Base-by-base conservation (phyloP, 805 yeast species). In the Metschnikowia continentalis region DNA sequence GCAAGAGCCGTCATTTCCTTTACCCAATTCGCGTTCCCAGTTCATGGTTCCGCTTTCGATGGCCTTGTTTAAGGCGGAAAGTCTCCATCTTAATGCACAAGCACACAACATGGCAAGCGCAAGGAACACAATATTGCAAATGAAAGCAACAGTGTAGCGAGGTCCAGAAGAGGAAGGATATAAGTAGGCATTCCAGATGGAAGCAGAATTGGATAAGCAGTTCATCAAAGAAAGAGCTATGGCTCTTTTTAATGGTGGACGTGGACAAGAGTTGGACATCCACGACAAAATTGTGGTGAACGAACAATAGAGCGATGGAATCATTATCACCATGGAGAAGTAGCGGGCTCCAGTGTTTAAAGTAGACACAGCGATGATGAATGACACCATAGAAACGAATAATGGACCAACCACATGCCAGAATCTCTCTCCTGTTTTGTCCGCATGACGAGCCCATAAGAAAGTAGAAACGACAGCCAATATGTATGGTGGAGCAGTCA, bases 201-300 rank as follows among this genome's bases (percentile, higher is more conserved):
- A 78, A 0, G 84, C 77, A 5, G 82, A 75, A 61, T 81, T 80
- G 22, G 81, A 76, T 45, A 79, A 60, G 61, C 81, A 77, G 61
- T 82, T 82, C 75, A 82, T 78, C 52, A 78, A 57, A 0, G 84
- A 82, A 57, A 81, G 63, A 7, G 83, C 80, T 54, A 79, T 76
- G 32, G 84, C 83, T 61, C 86, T 70, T 62, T 81, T 80, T 51
- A 79, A 68, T 6, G 84, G 82, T 8, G 84, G 85, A 56, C 84
- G 68, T 35, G 84, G 82, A 39, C 76, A 71, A 52, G 78, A 75
- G 57, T 78, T 78, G 2, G 84, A 76, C 68, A 79, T 71, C 82
- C 85, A 81, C 2, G 84, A 69, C 40, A 79, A 65, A 43, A 76
- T 76, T 6, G 76, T 71, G 15, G 81, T 78, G 62, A 78, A 80